Evolutionary conservation across 192 early-diverging fungal species (phyloP), one percentile per base, ranked within the genome.

Genomic region (Anaeromyces robustus): DNA sequence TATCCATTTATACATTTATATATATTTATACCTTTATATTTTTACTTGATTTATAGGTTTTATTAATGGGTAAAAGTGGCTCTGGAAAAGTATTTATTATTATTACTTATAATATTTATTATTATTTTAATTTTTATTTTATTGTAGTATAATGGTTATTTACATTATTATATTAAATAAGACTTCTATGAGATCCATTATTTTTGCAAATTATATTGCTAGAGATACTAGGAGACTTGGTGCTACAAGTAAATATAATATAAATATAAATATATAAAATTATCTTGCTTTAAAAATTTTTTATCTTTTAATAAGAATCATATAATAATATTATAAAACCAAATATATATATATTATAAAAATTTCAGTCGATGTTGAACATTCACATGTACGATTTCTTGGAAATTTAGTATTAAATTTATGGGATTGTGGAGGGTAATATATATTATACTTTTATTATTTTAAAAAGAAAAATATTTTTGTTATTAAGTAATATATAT

Each of bases 141-240:
- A n/a, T n/a, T n/a, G n/a, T n/a, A n/a, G n/a, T n/a, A n/a, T n/a
- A n/a, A n/a, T n/a, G n/a, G n/a, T 34, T 34, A 34, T 34, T 7
- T 34, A 34, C 32, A 34, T 7, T 7, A 77, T 77, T 3, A 29
- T 14, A 34, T 19, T 14, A 13, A 30, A 31, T 12, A 99, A 99
- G 90, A 99, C 97, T 29, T 97, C 96, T 34, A 99, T 99, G 97
- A 90, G 96, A 80, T 96, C 95, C 29, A 96, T 99, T 82, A 98
- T 99, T 82, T 99, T 99, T 82, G 94, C 96, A 6, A 98, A 98
- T 87, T 97, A 97, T 85, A 93, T 97, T 79, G 96, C 97, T 5
- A 84, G 92, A 82, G 96, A 99, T 82, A 99, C 97, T 11, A 89
- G 96, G 37, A 89, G 96, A 29, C 92, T 99, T 34, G 97, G 96